Conservation (phyloP, 176 grass and related monocot genomes). For the Aegilops sharonensis region DNA sequence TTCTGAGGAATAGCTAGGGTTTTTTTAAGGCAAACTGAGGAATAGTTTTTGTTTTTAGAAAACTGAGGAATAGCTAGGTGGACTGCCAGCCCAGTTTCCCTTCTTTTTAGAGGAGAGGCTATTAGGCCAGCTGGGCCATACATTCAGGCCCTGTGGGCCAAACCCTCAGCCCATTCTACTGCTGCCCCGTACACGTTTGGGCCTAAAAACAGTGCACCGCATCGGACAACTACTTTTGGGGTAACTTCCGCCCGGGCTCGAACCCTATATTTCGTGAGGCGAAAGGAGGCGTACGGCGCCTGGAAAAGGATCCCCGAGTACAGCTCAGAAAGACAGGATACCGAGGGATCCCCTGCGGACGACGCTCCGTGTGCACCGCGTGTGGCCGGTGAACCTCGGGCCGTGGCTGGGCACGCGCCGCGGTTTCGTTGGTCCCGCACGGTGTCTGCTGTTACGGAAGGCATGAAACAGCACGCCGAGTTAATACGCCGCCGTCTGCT, state of each 20-base stretch:
- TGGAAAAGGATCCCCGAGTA: background rate
- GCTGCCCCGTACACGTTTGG: background rate
- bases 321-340: background rate
- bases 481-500: background rate
- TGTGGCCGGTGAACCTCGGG: background rate
- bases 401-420: background rate
- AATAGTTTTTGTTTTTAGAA: too few relatives aligned
- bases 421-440: background rate
- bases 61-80: background rate
- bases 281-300: background rate
- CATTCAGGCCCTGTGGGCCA: background rate
- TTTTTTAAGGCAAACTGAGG: too few relatives aligned
- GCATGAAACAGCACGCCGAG: background rate
- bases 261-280: background rate
- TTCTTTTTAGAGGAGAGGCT: background rate
- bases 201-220: background rate
- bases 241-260: background rate
- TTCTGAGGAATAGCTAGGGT: background rate
- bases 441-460: background rate
- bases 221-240: background rate
- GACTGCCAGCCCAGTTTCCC: background rate
- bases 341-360: background rate
- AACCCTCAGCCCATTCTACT: background rate
- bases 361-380: background rate
- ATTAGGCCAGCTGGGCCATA: background rate